Percentiles rank a stretch among this genome's conserved stretches.
Evolutionary conservation across 306 rosid species (phyloP).

Genomic region (Astragalus membranaceus): DNA sequence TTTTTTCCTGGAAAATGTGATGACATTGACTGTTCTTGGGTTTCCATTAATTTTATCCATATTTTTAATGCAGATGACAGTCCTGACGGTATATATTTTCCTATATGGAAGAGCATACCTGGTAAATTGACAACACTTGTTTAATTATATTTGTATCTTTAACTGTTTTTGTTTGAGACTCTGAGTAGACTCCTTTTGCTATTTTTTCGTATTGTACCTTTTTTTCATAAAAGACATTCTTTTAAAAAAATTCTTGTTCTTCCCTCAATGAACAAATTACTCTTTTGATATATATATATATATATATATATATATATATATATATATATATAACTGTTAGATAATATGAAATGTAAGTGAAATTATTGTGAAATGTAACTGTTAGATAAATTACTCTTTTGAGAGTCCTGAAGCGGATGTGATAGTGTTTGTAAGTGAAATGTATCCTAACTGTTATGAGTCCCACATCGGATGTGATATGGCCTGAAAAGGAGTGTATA

Average conservation of each 20-base stretch:
- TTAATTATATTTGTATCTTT: not conserved
- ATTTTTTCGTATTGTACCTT: not conserved
- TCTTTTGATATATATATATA: not conserved
- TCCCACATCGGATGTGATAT: too few species aligned
- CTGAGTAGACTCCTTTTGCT: not conserved
- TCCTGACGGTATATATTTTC: constrained; percentile 81
- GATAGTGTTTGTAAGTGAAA: too few species aligned
- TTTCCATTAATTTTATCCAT: constrained; percentile 11
- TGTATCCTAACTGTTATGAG: too few species aligned
- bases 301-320: too few species aligned
- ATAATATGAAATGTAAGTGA: too few species aligned
- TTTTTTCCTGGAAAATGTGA: not conserved
- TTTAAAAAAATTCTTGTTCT: not conserved
- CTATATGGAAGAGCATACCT: constrained; percentile 87
- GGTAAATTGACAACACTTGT: constrained; percentile 42
- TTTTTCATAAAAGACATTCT: not conserved
- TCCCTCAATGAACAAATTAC: not conserved
- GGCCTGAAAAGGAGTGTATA: too few species aligned
- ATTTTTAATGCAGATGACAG: constrained; percentile 79
- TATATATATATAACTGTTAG: too few species aligned
- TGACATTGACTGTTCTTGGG: constrained; percentile 1
- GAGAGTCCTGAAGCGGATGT: too few species aligned
- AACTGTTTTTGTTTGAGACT: not conserved
- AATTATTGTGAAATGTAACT: too few species aligned
- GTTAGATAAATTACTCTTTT: too few species aligned